These are phyloP conservation scores for Articulospora tetracladia DNA, from an alignment of 495 filamentous ascomycete genomes.

Conservation along the genomic window DNA sequence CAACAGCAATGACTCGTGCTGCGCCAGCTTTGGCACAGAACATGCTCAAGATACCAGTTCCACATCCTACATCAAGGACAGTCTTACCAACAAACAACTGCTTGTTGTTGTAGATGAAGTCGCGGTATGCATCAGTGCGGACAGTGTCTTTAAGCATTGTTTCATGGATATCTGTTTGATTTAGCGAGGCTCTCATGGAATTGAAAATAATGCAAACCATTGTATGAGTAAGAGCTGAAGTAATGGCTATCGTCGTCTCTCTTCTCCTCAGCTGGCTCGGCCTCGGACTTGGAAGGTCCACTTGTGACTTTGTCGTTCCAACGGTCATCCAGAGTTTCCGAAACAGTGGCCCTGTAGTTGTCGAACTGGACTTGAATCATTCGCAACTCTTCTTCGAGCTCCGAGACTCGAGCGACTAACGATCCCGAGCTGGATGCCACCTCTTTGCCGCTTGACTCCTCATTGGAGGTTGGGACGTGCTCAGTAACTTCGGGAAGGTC, in stretches of 20 bases:
- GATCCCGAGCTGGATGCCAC: conserved; percentile 33
- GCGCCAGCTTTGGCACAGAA: conserved; percentile 94
- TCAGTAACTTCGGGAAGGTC: conserved; percentile 52
- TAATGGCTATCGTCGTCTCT: conserved; percentile 63
- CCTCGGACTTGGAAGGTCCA: conserved; percentile 7
- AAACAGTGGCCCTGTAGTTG: conserved; percentile 66
- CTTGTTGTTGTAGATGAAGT: conserved; percentile 96
- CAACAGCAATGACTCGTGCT: conserved; percentile 91
- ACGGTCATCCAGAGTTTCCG: conserved; percentile 66
- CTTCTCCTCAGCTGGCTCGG: conserved; percentile 26
- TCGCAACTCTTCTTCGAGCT: conserved; percentile 66
- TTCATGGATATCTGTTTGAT: conserved; percentile 71
- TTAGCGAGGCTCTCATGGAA: neutral
- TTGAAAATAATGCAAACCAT: conserved; percentile 46
- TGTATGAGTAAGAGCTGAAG: conserved; percentile 78
- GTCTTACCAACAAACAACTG: conserved; percentile 97
- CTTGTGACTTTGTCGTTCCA: conserved; percentile 45
- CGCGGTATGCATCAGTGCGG: conserved; percentile 90
- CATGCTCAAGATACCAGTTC: conserved; percentile 76
- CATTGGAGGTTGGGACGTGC: conserved; percentile 24
- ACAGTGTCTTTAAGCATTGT: conserved; percentile 96
- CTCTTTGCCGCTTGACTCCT: conserved; percentile 37
- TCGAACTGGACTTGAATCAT: conserved; percentile 62
- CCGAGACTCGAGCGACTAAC: conserved; percentile 51
- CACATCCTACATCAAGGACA: conserved; percentile 96